Evolutionary conservation across 257 asterid genomes (phyloP), one percentile per base, ranked within the genome.

Genomic region (Echites panduratus): DNA sequence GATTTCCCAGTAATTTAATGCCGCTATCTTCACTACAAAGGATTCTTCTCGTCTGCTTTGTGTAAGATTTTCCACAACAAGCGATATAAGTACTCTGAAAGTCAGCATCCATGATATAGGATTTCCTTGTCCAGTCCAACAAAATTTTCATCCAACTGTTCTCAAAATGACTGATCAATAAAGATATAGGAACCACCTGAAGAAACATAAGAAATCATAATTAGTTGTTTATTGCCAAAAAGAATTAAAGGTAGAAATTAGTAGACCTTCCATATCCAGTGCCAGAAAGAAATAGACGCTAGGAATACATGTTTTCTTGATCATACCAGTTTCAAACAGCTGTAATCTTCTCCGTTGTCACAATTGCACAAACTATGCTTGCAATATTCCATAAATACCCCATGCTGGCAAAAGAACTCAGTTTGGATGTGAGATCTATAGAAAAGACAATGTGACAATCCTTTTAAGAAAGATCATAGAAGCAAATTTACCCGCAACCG

Each of bases 161-260:
- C 82, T 86, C 95, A 73, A 87, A 87, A 73, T 87, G 84, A 73
- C 75, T 74, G 62, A 86, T 71, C 82, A 95, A 87, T 76, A 76
- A 78, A 82, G 89, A 85, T 71, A 95, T 80, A 72, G 98, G 97
- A 75, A 85, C 83, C 69, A 85, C 96, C 99, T 95, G 86, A 79
- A 75, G 61, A 66, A 17, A 53, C 19, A 68, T 41, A 54, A 5
- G 50, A 44, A 78, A 56, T 27, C 68, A 40, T 40, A 9, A 70
- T 43, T 13, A 53, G 47, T 29, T 26, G 68, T 27, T 19, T 17
- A 40, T 50, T 10, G 16, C 45, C 52, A 24, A 41, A 20, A 49
- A 26, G 40, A 38, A 61, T 48, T 9, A 2, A 12, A 20, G 24
- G 20, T 8, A 62, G 7, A 47, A 49, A 47, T 6, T 24, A 44